A percentile compares a stretch with the other conserved stretches of the same genome.
Conservation (phyloP, 164 flowering plant genomes). For the Nelumbo lutea region DNA sequence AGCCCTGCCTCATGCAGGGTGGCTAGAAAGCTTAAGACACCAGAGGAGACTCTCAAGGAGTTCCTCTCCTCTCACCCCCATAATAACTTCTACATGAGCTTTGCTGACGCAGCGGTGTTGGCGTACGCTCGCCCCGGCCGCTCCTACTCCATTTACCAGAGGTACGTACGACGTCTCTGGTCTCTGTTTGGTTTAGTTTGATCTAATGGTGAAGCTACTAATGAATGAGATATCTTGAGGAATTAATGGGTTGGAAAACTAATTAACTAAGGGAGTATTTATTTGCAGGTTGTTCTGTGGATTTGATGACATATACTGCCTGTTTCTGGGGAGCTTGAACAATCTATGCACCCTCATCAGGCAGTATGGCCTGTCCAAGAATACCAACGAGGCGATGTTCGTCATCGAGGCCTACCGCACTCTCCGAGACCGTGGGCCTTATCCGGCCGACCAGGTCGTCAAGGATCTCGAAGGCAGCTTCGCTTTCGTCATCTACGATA, state of each 20-base stretch:
- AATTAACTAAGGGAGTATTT: too few species aligned
- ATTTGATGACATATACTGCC: constrained; percentile 69
- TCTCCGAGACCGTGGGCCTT: constrained; percentile 80
- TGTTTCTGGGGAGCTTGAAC: constrained; percentile 73
- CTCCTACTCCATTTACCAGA: constrained; percentile 29
- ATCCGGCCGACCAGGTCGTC: constrained; percentile 91
- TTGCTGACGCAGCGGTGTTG: constrained; percentile 56
- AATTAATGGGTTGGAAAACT: too few species aligned
- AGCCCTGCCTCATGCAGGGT: constrained; percentile 51
- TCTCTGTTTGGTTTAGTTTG: not conserved
- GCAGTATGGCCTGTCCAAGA: constrained; percentile 76
- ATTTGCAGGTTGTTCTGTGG: constrained; percentile 72
- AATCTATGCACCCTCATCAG: constrained; percentile 51
- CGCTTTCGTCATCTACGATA: constrained; percentile 76
- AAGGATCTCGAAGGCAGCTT: constrained; percentile 87
- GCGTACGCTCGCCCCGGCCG: constrained; percentile 44
- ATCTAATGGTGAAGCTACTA: not conserved
- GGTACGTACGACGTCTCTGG: constrained; percentile 13
- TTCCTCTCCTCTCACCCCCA: constrained; percentile 52
- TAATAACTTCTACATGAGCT: constrained; percentile 48
- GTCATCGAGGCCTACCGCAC: constrained; percentile 84
- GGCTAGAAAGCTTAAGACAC: constrained; percentile 43
- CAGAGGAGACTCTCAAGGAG: constrained; percentile 56
- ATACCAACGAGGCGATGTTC: constrained; percentile 68
- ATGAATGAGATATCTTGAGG: too few species aligned